A percentile compares a stretch with the other conserved stretches of the same genome.
phyloP scores from a whole-genome alignment of 2,329 filamentous ascomycete species.

The Coniochaeta prunicola region DNA sequence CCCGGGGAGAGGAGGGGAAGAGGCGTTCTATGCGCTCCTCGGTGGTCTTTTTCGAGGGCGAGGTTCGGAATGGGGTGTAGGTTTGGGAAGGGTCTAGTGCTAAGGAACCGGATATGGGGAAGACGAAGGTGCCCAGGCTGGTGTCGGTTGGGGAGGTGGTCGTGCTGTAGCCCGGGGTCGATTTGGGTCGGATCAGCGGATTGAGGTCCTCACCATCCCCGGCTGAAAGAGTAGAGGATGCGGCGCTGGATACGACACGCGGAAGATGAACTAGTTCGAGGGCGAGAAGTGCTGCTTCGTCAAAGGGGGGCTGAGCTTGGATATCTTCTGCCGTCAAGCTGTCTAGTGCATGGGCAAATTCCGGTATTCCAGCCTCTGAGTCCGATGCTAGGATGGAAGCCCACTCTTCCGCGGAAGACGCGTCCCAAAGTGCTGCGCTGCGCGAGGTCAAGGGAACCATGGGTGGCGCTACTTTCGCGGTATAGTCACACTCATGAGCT shows the following conservation, averaged over 20 bases:
- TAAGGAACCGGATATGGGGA: constrained; percentile 9
- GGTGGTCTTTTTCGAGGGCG: constrained; percentile 1
- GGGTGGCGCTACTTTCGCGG: constrained; percentile 23
- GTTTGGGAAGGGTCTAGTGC: constrained; percentile 10
- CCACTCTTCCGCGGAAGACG: constrained; percentile 38
- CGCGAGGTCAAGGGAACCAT: constrained; percentile 38
- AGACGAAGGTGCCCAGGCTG: background rate
- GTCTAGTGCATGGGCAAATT: constrained; percentile 22
- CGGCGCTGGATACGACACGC: constrained; percentile 14
- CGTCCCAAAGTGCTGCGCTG: constrained; percentile 42
- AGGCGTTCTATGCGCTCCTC: constrained; percentile 27
- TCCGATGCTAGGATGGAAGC: constrained; percentile 21
- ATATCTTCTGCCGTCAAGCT: constrained; percentile 27
- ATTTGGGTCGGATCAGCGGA: background rate
- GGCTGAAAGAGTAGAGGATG: constrained; percentile 10
- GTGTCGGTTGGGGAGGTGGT: background rate
- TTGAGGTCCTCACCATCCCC: background rate
- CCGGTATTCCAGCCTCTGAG: constrained; percentile 18
- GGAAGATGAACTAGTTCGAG: constrained; percentile 30
- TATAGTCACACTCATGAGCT: constrained; percentile 28
- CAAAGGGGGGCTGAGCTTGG: constrained; percentile 26
- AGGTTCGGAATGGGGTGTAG: constrained; percentile 10
- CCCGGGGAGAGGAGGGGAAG: constrained; percentile 37
- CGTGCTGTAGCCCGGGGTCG: constrained; percentile 8
- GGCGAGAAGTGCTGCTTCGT: constrained; percentile 32